Conservation (phyloP, 352 stramenopile genomes). For the Phytophthora colocasiae region DNA sequence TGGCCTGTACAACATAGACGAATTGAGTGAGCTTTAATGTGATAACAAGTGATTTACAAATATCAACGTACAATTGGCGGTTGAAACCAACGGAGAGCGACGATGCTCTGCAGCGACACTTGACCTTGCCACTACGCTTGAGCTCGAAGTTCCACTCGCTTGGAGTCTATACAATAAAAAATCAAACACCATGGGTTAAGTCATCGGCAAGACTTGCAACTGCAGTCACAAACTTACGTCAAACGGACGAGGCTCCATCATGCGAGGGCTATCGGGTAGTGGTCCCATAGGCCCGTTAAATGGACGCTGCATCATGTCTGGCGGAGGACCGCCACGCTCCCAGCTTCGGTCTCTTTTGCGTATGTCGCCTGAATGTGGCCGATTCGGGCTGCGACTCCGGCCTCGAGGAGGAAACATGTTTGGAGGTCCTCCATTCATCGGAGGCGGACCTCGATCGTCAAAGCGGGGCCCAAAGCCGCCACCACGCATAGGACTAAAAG, state of each 20-base stretch:
- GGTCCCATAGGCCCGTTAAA: conserved; percentile 30
- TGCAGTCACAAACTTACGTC: conserved; percentile 27
- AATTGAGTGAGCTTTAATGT: conserved; percentile 9
- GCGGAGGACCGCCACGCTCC: conserved; percentile 38
- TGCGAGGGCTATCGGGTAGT: conserved; percentile 37
- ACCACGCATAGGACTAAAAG: conserved; percentile 39
- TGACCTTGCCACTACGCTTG: conserved; percentile 43
- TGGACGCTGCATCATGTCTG: conserved; percentile 29
- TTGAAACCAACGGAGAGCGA: conserved; percentile 37
- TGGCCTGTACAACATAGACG: conserved; percentile 42
- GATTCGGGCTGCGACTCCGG: conserved; percentile 50
- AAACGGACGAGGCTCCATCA: conserved; percentile 39
- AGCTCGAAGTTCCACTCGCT: conserved; percentile 51
- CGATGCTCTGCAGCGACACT: conserved; percentile 43
- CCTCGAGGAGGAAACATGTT: conserved; percentile 46
- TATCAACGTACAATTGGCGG: conserved; percentile 36
- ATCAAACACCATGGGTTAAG: conserved; percentile 6
- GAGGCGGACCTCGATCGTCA: conserved; percentile 41
- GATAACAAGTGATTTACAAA: too few species aligned
- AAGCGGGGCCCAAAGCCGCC: conserved; percentile 38
- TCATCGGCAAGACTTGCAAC: background rate
- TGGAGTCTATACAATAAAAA: conserved; percentile 28
- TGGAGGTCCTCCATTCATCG: conserved; percentile 36
- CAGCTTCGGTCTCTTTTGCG: conserved; percentile 53
- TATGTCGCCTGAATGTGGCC: conserved; percentile 35